These are phyloP conservation scores for Fusarium brachygibbosum DNA, from an alignment of 2,329 filamentous ascomycete genomes.

Conservation along the genomic window DNA sequence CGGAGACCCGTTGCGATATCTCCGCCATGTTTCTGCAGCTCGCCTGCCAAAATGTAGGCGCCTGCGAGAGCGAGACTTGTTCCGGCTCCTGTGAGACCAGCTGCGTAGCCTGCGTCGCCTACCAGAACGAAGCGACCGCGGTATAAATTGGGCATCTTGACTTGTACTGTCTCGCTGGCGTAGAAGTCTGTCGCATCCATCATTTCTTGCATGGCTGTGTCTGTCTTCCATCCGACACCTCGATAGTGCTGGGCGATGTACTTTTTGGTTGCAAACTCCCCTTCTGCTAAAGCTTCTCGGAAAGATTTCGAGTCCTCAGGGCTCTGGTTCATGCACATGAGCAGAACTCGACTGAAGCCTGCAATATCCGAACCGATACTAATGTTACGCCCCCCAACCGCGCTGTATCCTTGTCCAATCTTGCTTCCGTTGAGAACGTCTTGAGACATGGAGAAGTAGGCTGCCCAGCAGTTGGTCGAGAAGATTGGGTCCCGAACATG, in stretches of 20 bases:
- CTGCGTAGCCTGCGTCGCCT: constrained; percentile 65
- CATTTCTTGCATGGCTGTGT: constrained; percentile 54
- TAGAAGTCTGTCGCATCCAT: constrained; percentile 60
- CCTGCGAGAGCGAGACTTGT: constrained; percentile 61
- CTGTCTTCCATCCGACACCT: constrained; percentile 61
- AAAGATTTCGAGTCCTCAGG: constrained; percentile 52
- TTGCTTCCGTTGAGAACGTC: constrained; percentile 57
- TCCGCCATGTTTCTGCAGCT: constrained; percentile 50
- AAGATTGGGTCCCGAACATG: constrained; percentile 9
- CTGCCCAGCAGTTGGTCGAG: constrained; percentile 55
- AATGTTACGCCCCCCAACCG: constrained; percentile 56
- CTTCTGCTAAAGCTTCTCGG: constrained; percentile 55
- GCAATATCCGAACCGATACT: constrained; percentile 52
- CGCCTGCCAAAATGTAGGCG: constrained; percentile 66
- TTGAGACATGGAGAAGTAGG: constrained; percentile 58
- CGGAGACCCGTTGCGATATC: constrained; percentile 52
- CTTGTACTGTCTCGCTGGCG: constrained; percentile 58
- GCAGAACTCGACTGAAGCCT: constrained; percentile 50
- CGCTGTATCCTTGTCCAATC: constrained; percentile 55
- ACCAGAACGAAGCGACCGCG: constrained; percentile 61
- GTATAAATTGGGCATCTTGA: constrained; percentile 57
- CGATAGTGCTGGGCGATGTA: constrained; percentile 57
- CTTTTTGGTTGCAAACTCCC: constrained; percentile 50
- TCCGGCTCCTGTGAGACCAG: constrained; percentile 62
- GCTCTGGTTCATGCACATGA: constrained; percentile 55